Percentiles rank a stretch among this genome's conserved stretches.
These are phyloP conservation scores for Aspergillus puulaauensis DNA, from an alignment of 2,329 filamentous ascomycete species.

Conservation along the genomic window DNA sequence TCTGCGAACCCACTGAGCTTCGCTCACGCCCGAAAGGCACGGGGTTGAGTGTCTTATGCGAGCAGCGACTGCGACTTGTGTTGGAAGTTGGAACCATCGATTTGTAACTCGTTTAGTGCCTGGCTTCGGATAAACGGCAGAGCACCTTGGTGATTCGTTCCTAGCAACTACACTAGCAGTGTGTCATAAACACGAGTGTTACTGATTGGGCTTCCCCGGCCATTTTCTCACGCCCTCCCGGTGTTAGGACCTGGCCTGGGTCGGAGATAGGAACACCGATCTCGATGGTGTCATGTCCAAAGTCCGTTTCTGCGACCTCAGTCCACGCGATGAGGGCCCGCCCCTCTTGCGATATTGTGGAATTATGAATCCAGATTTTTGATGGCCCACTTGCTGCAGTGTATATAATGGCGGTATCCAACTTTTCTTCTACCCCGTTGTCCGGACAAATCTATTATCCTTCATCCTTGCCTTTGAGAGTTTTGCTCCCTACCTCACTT, in stretches of 20 bases:
- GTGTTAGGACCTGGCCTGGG: neutral
- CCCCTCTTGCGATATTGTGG: neutral
- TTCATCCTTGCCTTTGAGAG: neutral
- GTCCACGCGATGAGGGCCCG: neutral
- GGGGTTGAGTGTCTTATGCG: too few relatives aligned
- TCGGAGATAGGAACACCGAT: conserved; percentile 1
- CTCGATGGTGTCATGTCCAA: neutral
- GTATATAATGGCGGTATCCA: conserved; percentile 2
- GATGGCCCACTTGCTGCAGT: neutral
- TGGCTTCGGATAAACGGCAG: conserved; percentile 4
- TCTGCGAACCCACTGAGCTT: too few relatives aligned
- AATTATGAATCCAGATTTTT: conserved; percentile 9
- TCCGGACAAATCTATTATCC: neutral
- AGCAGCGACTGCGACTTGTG: neutral
- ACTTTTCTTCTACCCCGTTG: neutral
- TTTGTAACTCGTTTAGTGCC: neutral
- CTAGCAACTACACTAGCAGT: neutral
- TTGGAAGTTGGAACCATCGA: neutral
- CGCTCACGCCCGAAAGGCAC: too few relatives aligned
- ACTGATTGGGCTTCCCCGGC: neutral
- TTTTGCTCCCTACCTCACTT: neutral
- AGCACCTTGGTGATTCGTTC: neutral
- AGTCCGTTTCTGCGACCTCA: neutral
- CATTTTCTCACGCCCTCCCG: neutral
- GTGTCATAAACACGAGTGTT: neutral